Evolutionary conservation across 2,329 filamentous ascomycete genomes (phyloP).

Genomic region (Nemania bipapillata): DNA sequence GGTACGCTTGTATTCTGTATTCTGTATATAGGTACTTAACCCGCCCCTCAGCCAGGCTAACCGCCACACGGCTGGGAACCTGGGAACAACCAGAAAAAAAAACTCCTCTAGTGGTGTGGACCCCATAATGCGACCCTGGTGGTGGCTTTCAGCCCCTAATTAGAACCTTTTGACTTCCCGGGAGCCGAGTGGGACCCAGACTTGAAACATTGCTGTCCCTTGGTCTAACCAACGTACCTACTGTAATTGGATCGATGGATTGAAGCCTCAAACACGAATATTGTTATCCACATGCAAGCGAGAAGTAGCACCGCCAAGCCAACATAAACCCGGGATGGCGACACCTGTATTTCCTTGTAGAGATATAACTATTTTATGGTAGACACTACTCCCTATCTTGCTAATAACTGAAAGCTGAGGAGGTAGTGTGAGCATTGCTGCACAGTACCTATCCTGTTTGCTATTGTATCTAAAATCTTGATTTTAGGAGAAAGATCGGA

Average conservation of each 20-base stretch:
- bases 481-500: conserved; percentile 11
- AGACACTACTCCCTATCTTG: too few relatives aligned
- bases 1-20: too few relatives aligned
- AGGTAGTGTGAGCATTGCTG: neutral
- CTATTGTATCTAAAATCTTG: neutral
- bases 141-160: conserved; percentile 13
- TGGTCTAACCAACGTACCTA: neutral
- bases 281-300: conserved; percentile 4
- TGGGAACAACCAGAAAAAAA: conserved; percentile 4
- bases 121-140: neutral
- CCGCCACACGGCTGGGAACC: neutral
- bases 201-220: conserved; percentile 29
- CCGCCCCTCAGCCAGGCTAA: conserved; percentile 6
- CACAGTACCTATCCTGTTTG: neutral
- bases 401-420: too few relatives aligned
- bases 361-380: too few relatives aligned
- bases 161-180: conserved; percentile 8
- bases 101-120: neutral
- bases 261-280: conserved; percentile 28
- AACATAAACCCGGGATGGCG: neutral
- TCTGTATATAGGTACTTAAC: neutral
- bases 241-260: conserved; percentile 20
- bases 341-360: too few relatives aligned
- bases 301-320: neutral
- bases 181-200: conserved; percentile 16